Conservation (phyloP, 2,329 filamentous ascomycete genomes). For the Calonectria crousiana region DNA sequence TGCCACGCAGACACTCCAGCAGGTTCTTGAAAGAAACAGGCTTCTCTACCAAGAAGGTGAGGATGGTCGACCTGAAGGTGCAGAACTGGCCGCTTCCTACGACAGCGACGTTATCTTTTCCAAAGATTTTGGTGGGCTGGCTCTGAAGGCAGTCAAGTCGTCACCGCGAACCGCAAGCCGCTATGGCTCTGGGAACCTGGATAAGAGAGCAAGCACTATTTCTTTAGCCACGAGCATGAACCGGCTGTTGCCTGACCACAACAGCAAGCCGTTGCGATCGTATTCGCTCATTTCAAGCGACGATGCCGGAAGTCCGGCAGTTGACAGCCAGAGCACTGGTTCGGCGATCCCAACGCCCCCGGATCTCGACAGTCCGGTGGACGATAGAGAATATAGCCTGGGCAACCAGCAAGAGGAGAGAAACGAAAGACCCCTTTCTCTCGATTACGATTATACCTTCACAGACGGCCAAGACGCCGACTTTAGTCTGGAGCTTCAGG, state of each 20-base stretch:
- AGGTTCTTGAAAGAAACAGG: slow-evolving; percentile 52
- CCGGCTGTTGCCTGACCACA: slow-evolving; percentile 32
- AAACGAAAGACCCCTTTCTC: slow-evolving; percentile 35
- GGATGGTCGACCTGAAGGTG: slow-evolving; percentile 36
- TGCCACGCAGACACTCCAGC: slow-evolving; percentile 48
- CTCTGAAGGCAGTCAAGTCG: slow-evolving; percentile 46
- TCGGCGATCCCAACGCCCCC: slow-evolving; percentile 53
- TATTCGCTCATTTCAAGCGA: slow-evolving; percentile 52
- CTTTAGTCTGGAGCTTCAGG: slow-evolving; percentile 51
- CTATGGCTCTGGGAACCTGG: slow-evolving; percentile 32
- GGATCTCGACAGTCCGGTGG: slow-evolving; percentile 50
- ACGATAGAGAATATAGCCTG: slow-evolving; percentile 44
- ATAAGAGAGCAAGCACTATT: slow-evolving; percentile 40
- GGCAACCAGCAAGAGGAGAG: slow-evolving; percentile 34
- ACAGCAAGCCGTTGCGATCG: slow-evolving; percentile 34
- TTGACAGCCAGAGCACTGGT: slow-evolving; percentile 51
- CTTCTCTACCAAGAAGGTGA: slow-evolving; percentile 44
- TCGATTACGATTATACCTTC: slow-evolving; percentile 48
- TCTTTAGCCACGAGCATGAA: slow-evolving; percentile 35
- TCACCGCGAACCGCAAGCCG: slow-evolving; percentile 40
- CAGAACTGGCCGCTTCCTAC: slow-evolving; percentile 25
- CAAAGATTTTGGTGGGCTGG: slow-evolving; percentile 53
- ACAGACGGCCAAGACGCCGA: slow-evolving; percentile 47
- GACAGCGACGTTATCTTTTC: slow-evolving; percentile 46
- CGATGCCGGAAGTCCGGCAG: slow-evolving; percentile 50